Base-by-base conservation (phyloP, 2,329 filamentous ascomycete species). In the Calonectria montana region DNA sequence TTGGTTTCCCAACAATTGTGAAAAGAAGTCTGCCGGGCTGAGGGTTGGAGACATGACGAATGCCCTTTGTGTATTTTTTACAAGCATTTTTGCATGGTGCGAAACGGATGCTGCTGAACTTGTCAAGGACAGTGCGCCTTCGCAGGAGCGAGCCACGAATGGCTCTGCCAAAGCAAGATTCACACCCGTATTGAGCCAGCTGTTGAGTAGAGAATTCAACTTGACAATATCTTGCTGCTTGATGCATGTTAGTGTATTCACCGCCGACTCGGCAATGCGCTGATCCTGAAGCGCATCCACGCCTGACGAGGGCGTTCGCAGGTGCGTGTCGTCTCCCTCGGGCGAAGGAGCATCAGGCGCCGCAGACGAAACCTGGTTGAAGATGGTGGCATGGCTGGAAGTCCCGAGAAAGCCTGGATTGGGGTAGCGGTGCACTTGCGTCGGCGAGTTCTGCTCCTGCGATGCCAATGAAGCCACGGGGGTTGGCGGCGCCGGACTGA, bases 301-400 rank as follows among this genome's bases (percentile, higher is more conserved):
- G 4, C 48, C 31, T 29, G 63, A 64, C 35, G 53, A 37, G 1
- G 53, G 21, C 5, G 68, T 70, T 48, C 37, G 64, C 18, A n/a
- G 62, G 29, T 50, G 68, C 29, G 31, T n/a, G 23, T 39, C 63
- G 15, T 65, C 61, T 8, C 39, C 25, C 12, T 69, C 61, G 4
- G 68, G 50, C 9, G 63, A 37, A 7, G 66, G 37, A 23, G 53
- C 37, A 39, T 61, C 53, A 16, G 50, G n/a, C 4, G 23, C 27
- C 8, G 65, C 50, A 21, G 68, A 66, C 13, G 35, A 31, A 21
- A 70, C 57, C 53, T 67, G 53, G 23, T 67, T 67, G 45, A 67
- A 70, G 31, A 70, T 61, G 3, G 68, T 67, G 18, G 68, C 53
- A 37, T 70, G 68, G 45, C 68, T 70, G 10, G 63, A 70, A 6